phyloP scores from a whole-genome alignment of 1,284 basidiomycete genomes.

The Ustilago tritici region DNA sequence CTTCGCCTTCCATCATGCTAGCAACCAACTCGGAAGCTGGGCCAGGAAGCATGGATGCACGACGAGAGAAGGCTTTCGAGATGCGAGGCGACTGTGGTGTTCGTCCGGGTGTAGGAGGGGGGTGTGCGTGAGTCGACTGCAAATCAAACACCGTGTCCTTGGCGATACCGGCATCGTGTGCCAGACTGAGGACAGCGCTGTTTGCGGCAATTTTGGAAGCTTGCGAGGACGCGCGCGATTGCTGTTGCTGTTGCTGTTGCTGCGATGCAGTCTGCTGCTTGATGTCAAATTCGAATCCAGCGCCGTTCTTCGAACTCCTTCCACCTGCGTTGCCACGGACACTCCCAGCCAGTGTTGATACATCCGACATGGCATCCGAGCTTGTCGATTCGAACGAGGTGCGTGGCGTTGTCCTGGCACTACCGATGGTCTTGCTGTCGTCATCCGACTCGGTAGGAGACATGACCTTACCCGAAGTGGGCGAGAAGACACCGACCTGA shows the following conservation, averaged over 20 bases:
- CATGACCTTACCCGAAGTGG: slow-evolving; percentile 24
- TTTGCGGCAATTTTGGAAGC: not conserved
- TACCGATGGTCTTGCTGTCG: slow-evolving; percentile 44
- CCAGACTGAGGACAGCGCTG: slow-evolving; percentile 10
- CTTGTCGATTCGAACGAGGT: slow-evolving; percentile 38
- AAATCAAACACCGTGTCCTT: slow-evolving; percentile 62
- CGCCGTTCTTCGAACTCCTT: slow-evolving; percentile 17
- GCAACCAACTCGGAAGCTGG: slow-evolving; percentile 59
- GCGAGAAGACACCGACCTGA: slow-evolving; percentile 7
- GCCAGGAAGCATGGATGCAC: slow-evolving; percentile 59
- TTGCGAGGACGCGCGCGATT: not conserved
- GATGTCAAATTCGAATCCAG: slow-evolving; percentile 48
- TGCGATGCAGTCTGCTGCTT: slow-evolving; percentile 35
- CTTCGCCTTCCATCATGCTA: slow-evolving; percentile 33
- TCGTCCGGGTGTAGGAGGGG: slow-evolving; percentile 31
- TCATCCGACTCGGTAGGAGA: slow-evolving; percentile 48
- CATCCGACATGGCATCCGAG: slow-evolving; percentile 51
- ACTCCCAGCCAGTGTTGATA: slow-evolving; percentile 48
- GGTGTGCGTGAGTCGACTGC: slow-evolving; percentile 52
- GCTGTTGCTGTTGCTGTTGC: slow-evolving; percentile 21
- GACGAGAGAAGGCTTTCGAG: slow-evolving; percentile 57
- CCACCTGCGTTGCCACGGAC: slow-evolving; percentile 15
- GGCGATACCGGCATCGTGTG: slow-evolving; percentile 48
- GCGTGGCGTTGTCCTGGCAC: slow-evolving; percentile 35
- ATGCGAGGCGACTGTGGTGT: slow-evolving; percentile 50